Conservation (phyloP, 1,284 basidiomycete species). For the Phlebopus sp. region DNA sequence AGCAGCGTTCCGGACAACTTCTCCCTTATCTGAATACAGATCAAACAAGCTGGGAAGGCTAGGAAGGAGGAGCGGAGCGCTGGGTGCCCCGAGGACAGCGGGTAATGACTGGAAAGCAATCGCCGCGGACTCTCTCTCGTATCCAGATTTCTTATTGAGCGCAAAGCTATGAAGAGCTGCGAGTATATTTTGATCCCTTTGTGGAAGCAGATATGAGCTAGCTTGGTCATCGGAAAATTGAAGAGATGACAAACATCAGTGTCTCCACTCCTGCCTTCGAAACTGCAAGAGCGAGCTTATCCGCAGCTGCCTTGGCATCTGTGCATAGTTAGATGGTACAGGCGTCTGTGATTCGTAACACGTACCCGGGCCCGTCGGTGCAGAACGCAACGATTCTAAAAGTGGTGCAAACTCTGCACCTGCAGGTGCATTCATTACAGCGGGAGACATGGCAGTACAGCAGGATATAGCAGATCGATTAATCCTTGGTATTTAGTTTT, state of each 20-base stretch:
- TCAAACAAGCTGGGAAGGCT: conserved; percentile 82
- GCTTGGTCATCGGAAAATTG: conserved; percentile 5
- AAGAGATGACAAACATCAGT: conserved; percentile 50
- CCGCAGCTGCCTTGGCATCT: conserved; percentile 81
- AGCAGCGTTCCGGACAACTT: conserved; percentile 85
- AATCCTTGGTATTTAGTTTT: conserved; percentile 22
- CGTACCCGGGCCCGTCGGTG: conserved; percentile 72
- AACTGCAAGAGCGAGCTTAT: conserved; percentile 71
- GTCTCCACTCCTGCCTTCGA: conserved; percentile 60
- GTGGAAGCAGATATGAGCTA: conserved; percentile 9
- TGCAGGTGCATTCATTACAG: conserved; percentile 44
- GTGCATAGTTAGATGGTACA: conserved; percentile 9
- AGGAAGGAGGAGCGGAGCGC: conserved; percentile 80
- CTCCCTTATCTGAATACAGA: conserved; percentile 92
- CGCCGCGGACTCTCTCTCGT: conserved; percentile 89
- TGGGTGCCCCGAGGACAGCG: conserved; percentile 68
- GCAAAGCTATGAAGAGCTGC: conserved; percentile 70
- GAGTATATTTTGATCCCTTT: conserved; percentile 64
- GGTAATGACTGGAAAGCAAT: conserved; percentile 83
- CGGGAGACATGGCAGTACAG: conserved; percentile 49
- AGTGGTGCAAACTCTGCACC: conserved; percentile 48
- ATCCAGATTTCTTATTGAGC: conserved; percentile 87
- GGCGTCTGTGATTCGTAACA: conserved; percentile 8
- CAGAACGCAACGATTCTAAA: conserved; percentile 61
- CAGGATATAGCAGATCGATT: conserved; percentile 8